Base-by-base conservation (phyloP, 2,329 filamentous ascomycete species). In the Teratosphaeria destructans region DNA sequence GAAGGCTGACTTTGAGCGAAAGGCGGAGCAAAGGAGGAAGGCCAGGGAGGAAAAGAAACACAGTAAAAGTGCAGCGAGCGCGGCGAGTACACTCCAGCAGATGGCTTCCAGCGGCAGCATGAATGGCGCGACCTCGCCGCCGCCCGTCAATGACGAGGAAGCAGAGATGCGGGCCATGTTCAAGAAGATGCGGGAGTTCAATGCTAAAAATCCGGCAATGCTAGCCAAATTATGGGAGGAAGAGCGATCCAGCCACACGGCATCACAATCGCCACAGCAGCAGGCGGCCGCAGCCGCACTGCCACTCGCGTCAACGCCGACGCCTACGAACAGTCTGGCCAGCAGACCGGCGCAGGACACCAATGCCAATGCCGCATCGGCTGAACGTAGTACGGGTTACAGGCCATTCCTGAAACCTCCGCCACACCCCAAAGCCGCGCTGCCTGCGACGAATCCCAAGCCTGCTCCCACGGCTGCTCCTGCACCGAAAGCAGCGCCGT, bases 121-220 rank as follows among this genome's bases (percentile, higher is more conserved):
- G 35, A 60, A 62, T 52, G 64, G 60, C 26, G 34, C 29, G 5
- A 54, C 29, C 4, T 52, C 47, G 10, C 65, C 67, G 11, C 65
- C 67, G 23, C 66, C 64, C 7, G 62, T 62, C 2, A 72, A 73
- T 43, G 72, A 72, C 26, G 76, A 81, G 56, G 81, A 80, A 61
- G 69, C 71, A 1, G 77, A 82, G 64, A 81, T 83, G 70, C 77
- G 78, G 59, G 73, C 73, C 1, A 78, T 83, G 76, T 80, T 84
- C 70, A 76, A 80, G 39, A 82, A 80, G 64, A 83, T 85, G 80
- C 75, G 81, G 47, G 77, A 83, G 61, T 78, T 82, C 60, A 82
- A 83, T 61, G 71, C 72, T 29, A 79, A 79, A 65, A 80, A 85
- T 63, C 82, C 82, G 3, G 71, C 72, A 11, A 73, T 82, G 59